A percentile compares a stretch with the other conserved stretches of the same genome.
Conservation (phyloP, 345 rosid species). For the Gossypium stocksii region DNA sequence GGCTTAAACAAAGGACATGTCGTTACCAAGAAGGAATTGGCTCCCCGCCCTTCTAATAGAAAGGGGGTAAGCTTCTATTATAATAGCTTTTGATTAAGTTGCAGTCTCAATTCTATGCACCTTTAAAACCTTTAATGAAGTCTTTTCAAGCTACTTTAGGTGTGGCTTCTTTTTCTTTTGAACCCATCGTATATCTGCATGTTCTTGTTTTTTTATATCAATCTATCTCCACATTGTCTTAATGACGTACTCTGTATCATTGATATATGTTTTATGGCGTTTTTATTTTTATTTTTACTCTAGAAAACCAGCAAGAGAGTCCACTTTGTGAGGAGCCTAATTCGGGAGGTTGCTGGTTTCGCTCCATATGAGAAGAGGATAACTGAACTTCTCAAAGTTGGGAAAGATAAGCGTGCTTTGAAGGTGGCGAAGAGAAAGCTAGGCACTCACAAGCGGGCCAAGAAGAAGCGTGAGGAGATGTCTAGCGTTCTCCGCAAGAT, state of each 20-base stretch:
- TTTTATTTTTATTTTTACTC: background rate
- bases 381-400: constrained; percentile 50
- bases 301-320: constrained; percentile 55
- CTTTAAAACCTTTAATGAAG: background rate
- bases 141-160: background rate
- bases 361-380: constrained; percentile 56
- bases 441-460: constrained; percentile 55
- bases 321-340: constrained; percentile 39
- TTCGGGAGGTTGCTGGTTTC: constrained; percentile 59
- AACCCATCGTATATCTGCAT: background rate
- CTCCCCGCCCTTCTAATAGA: constrained; percentile 33
- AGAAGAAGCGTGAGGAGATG: constrained; percentile 62
- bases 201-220: background rate
- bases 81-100: background rate
- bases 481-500: constrained; percentile 46
- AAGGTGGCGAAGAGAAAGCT: constrained; percentile 52
- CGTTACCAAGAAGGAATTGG: constrained; percentile 35
- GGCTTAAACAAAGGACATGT: constrained; percentile 40
- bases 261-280: background rate
- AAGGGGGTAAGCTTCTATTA: constrained; percentile 32
- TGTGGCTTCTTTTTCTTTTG: no score
- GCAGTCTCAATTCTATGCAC: background rate
- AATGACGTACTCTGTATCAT: background rate
- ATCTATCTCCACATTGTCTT: background rate
- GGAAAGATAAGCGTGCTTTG: constrained; percentile 57